A percentile compares a stretch with the other conserved stretches of the same genome.
These are phyloP conservation scores for Mycena indigotica DNA, from an alignment of 768 basidiomycete genomes.

Conservation along the genomic window DNA sequence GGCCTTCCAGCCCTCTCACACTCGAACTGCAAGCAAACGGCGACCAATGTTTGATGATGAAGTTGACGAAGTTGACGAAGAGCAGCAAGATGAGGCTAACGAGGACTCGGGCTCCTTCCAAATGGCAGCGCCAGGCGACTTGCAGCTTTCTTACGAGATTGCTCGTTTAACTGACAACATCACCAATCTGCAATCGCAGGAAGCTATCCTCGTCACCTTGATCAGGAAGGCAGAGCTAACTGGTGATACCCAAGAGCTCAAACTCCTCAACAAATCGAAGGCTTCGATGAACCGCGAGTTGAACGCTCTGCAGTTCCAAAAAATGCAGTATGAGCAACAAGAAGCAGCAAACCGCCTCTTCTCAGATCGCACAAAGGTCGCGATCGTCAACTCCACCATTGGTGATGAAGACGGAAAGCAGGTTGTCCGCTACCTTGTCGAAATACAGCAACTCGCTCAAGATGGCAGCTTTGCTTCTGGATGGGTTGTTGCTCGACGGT, in stretches of 20 bases:
- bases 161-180: conserved; percentile 76
- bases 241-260: conserved; percentile 85
- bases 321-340: conserved; percentile 91
- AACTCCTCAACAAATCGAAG: conserved; percentile 79
- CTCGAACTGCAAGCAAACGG: conserved; percentile 24
- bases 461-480: conserved; percentile 82
- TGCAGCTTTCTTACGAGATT: conserved; percentile 88
- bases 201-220: conserved; percentile 79
- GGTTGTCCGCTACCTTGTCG: conserved; percentile 89
- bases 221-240: conserved; percentile 95
- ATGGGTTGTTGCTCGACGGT: conserved; percentile 92
- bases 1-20: conserved; percentile 14
- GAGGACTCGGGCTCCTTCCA: conserved; percentile 59
- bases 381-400: conserved; percentile 80
- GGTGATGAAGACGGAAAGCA: conserved; percentile 87
- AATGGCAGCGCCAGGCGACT: conserved; percentile 85
- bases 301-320: conserved; percentile 85
- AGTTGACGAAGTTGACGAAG: conserved; percentile 48
- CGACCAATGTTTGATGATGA: conserved; percentile 46
- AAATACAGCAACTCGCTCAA: conserved; percentile 83
- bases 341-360: conserved; percentile 87
- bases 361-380: conserved; percentile 81
- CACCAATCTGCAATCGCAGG: conserved; percentile 75
- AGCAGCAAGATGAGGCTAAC: conserved; percentile 45
- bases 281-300: conserved; percentile 81